These are phyloP conservation scores for Gaeumannomyces tritici DNA, from an alignment of 2,329 filamentous ascomycete species.

Conservation along the genomic window DNA sequence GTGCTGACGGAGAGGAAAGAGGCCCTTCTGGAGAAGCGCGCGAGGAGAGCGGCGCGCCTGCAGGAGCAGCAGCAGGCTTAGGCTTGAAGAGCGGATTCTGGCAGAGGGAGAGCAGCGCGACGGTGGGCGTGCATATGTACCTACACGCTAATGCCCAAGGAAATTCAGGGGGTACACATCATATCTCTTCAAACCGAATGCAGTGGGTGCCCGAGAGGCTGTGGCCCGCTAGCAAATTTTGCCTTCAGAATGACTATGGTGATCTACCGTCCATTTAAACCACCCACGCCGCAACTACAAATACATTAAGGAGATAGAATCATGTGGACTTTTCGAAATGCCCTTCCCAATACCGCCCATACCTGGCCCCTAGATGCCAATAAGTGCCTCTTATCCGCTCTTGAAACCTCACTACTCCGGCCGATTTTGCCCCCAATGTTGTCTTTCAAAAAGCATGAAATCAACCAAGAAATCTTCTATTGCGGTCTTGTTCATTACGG, in stretches of 20 bases:
- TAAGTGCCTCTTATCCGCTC: neutral
- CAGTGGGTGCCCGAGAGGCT: neutral
- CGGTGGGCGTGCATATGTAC: too few species aligned
- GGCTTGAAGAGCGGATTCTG: neutral
- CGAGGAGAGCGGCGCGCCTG: constrained; percentile 61
- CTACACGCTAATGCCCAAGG: neutral
- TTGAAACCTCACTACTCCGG: neutral
- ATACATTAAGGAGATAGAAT: neutral
- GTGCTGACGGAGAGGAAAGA: constrained; percentile 72
- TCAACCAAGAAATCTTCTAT: neutral
- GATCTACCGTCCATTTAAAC: neutral
- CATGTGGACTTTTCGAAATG: neutral
- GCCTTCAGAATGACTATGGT: neutral
- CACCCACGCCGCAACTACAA: neutral
- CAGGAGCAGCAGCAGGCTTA: constrained; percentile 21
- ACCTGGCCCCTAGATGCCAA: neutral
- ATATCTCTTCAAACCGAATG: neutral
- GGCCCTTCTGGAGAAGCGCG: constrained; percentile 78
- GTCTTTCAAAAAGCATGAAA: neutral
- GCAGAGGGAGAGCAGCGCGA: neutral
- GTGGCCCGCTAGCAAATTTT: neutral
- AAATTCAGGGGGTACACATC: neutral
- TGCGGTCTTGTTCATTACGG: neutral
- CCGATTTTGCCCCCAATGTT: neutral
- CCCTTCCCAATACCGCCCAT: neutral